Conservation (phyloP, 176 grass and related monocot genomes). For the Phoenix roebelenii region DNA sequence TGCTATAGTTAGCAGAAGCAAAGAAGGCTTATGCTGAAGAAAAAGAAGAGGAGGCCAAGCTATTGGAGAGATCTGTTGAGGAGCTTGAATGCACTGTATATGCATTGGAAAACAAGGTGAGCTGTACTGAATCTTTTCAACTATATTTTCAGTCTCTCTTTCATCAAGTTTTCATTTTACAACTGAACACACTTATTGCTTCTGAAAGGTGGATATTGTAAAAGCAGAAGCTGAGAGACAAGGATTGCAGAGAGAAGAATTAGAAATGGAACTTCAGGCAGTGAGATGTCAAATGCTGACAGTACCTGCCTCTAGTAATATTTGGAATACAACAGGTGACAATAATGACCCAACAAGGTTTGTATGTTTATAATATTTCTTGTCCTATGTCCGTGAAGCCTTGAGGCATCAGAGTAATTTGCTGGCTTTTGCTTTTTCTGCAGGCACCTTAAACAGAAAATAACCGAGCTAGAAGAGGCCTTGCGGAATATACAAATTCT, state of each 20-base stretch:
- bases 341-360: slow-evolving; percentile 30
- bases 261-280: slow-evolving; percentile 77
- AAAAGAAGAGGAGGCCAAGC: slow-evolving; percentile 87
- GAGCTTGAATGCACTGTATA: slow-evolving; percentile 75
- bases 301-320: slow-evolving; percentile 32
- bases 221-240: slow-evolving; percentile 74
- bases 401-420: background rate
- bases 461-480: slow-evolving; percentile 36
- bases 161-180: slow-evolving; percentile 4
- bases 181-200: slow-evolving; percentile 8
- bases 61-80: slow-evolving; percentile 74
- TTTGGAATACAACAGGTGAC: slow-evolving; percentile 24
- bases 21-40: slow-evolving; percentile 60
- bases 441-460: slow-evolving; percentile 28
- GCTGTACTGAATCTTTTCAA: slow-evolving; percentile 15
- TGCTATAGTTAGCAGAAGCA: slow-evolving; percentile 62
- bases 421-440: slow-evolving; percentile 10
- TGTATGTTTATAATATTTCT: slow-evolving; percentile 15
- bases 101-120: slow-evolving; percentile 81
- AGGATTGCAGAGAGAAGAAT: slow-evolving; percentile 52
- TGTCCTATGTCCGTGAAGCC: background rate
- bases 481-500: slow-evolving; percentile 59
- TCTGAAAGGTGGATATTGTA: slow-evolving; percentile 57
- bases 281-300: slow-evolving; percentile 56
- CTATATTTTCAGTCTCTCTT: background rate